A percentile compares a stretch with the other conserved stretches of the same genome.
phyloP scores from a whole-genome alignment of 169 alveolate species.

The Eimeria maxima region DNA sequence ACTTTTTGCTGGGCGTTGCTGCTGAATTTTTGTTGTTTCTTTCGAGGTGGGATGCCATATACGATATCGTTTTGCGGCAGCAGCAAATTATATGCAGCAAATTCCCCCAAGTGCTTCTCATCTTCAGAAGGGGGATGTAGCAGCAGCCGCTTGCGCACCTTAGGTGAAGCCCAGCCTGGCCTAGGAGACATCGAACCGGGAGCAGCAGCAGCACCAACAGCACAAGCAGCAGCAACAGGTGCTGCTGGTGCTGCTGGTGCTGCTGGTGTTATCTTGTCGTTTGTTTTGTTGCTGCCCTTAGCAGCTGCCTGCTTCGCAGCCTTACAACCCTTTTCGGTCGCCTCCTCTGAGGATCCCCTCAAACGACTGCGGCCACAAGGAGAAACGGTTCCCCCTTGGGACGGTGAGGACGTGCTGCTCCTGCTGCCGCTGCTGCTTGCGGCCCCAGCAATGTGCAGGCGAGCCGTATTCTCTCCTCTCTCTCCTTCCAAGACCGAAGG shows the following conservation, averaged over 20 bases:
- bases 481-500: neutral
- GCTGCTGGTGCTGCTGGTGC: neutral
- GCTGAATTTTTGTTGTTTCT: constrained; percentile 2
- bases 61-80: neutral
- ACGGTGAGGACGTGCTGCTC: neutral
- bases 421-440: neutral
- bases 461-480: neutral
- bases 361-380: neutral
- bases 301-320: neutral
- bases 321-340: neutral
- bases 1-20: neutral
- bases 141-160: constrained; percentile 37
- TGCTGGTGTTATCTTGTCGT: neutral
- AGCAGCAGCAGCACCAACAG: no score
- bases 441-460: neutral
- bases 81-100: neutral
- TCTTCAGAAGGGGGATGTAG: neutral
- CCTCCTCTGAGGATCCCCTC: neutral
- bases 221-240: no score
- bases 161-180: neutral
- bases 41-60: neutral
- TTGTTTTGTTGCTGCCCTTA: no score
- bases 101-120: neutral
- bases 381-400: neutral
- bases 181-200: neutral